phyloP scores from a whole-genome alignment of 225 moss, liverwort and hornwort species.

The Pseudoscleropodium purum region DNA sequence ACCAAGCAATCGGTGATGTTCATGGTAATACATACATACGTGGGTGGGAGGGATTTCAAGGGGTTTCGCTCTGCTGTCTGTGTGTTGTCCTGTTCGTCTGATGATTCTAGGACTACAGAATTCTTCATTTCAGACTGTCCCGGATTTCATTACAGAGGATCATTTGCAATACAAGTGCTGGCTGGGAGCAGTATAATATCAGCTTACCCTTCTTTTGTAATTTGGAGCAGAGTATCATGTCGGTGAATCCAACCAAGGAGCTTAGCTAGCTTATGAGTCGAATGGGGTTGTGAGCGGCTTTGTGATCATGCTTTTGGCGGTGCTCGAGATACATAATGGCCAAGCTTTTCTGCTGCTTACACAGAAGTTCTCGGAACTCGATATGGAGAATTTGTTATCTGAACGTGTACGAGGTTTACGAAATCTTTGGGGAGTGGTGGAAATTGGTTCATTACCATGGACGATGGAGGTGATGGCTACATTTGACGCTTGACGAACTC shows the following conservation, averaged over 20 bases:
- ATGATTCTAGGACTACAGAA: not conserved
- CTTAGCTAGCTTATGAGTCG: not conserved
- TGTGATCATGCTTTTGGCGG: slow-evolving; percentile 9
- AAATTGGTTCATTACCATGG: slow-evolving; percentile 34
- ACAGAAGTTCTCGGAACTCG: slow-evolving; percentile 11
- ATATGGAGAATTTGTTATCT: slow-evolving; percentile 22
- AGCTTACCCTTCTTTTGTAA: not conserved
- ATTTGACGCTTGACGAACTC: not conserved
- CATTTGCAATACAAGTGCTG: not conserved
- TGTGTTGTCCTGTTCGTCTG: not conserved
- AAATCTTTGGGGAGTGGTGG: slow-evolving; percentile 27
- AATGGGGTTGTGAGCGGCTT: not conserved
- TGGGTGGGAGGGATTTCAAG: not conserved
- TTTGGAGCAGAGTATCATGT: not conserved
- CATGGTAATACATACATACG: not conserved
- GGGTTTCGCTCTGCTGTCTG: not conserved
- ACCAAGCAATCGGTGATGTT: not conserved
- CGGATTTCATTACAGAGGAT: not conserved
- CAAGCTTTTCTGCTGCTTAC: slow-evolving; percentile 14
- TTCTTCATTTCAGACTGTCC: not conserved
- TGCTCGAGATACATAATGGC: slow-evolving; percentile 17
- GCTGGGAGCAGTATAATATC: not conserved
- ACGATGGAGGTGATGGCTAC: slow-evolving; percentile 26
- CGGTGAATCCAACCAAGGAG: not conserved
- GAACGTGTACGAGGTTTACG: slow-evolving; percentile 17